These are phyloP conservation scores for Poterioochromonas sp. DNA, from an alignment of 352 stramenopile species.

Conservation along the genomic window DNA sequence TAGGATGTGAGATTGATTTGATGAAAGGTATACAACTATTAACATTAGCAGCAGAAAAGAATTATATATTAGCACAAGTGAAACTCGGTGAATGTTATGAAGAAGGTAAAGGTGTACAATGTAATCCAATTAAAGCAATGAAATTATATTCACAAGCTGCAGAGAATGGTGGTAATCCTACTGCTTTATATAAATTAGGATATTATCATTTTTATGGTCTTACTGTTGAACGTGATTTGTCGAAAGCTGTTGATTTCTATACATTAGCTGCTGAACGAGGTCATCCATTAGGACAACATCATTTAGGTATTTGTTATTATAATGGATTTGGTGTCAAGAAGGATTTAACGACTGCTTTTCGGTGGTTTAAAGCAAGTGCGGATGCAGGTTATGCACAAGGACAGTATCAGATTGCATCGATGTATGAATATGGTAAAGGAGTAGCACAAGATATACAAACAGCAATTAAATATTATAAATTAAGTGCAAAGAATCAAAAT, in stretches of 20 bases:
- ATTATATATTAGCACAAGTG: not conserved
- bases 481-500: not conserved
- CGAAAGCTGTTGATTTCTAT: not conserved
- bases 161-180: not conserved
- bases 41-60: not conserved
- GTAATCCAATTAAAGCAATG: not conserved
- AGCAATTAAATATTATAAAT: not conserved
- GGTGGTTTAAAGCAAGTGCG: not conserved
- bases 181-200: not conserved
- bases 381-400: not conserved
- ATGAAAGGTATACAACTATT: not conserved
- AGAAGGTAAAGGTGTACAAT: not conserved
- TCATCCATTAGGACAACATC: not conserved
- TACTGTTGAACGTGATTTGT: not conserved
- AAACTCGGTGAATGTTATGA: slow-evolving; percentile 9
- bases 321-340: not conserved
- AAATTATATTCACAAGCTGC: not conserved
- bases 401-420: not conserved
- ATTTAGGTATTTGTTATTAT: not conserved
- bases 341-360: not conserved
- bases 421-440: not conserved
- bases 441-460: not conserved
- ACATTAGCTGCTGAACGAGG: not conserved
- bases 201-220: not conserved
- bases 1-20: not conserved